Evolutionary conservation across 306 rosid genomes (phyloP).

Genomic region (Gillenia trifoliata): DNA sequence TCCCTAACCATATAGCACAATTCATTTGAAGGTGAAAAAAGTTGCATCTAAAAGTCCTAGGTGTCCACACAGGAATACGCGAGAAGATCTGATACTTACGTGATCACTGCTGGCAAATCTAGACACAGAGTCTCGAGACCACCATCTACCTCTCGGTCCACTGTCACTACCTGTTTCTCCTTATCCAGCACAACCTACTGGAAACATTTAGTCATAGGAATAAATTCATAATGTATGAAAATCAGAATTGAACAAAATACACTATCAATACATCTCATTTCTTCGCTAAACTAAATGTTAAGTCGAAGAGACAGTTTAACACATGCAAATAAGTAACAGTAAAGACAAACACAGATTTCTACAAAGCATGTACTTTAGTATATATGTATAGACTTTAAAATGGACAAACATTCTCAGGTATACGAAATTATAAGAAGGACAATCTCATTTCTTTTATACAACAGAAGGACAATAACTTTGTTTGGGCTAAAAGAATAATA

Average conservation of each 20-base stretch:
- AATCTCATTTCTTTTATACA: no score
- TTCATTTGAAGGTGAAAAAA: not conserved
- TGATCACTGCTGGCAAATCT: conserved; percentile 89
- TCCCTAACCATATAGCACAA: not conserved
- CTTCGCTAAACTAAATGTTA: not conserved
- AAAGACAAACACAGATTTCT: not conserved
- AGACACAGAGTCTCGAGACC: conserved; percentile 78
- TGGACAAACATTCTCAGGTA: not conserved
- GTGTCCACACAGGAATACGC: not conserved
- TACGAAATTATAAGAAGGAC: not conserved
- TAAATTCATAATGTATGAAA: conserved; percentile 2
- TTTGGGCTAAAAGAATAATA: not conserved
- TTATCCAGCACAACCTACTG: conserved; percentile 92
- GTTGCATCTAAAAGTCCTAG: conserved; percentile 3
- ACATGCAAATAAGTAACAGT: not conserved
- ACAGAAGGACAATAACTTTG: not conserved
- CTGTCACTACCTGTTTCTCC: conserved; percentile 69
- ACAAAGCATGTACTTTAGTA: not conserved
- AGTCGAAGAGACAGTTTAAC: not conserved
- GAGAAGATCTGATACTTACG: conserved; percentile 46
- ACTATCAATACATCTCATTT: not conserved
- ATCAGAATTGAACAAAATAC: not conserved
- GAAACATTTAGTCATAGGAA: conserved; percentile 39
- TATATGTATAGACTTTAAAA: not conserved
- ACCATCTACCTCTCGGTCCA: conserved; percentile 90